Evolutionary conservation across 2,329 filamentous ascomycete species (phyloP).

Genomic region (Talaromyces sp.): DNA sequence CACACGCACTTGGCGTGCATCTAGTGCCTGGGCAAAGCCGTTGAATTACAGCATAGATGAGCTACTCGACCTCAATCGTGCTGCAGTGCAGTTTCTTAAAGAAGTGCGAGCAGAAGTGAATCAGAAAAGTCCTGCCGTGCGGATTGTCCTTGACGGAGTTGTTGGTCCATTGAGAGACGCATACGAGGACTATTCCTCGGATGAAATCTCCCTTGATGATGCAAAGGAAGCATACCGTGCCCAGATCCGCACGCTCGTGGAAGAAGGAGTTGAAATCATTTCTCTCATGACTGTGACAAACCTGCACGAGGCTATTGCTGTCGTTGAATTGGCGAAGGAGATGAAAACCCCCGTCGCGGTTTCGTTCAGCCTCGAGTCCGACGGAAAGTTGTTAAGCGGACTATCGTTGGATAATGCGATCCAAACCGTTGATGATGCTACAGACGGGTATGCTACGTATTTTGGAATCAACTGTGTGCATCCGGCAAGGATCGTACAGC

Average conservation of each 20-base stretch:
- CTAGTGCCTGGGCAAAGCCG: slow-evolving; percentile 9
- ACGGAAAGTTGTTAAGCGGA: slow-evolving; percentile 4
- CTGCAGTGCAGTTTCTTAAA: slow-evolving; percentile 1
- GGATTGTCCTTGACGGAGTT: slow-evolving; percentile 3
- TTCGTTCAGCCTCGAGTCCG: slow-evolving; percentile 2
- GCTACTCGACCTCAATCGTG: neutral
- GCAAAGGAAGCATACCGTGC: neutral
- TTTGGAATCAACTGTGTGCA: slow-evolving; percentile 7
- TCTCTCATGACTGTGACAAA: slow-evolving; percentile 8
- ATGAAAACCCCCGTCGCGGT: slow-evolving; percentile 3
- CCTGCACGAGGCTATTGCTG: slow-evolving; percentile 5
- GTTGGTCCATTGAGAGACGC: slow-evolving; percentile 9
- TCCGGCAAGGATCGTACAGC: slow-evolving; percentile 1
- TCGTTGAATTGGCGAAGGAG: slow-evolving; percentile 8
- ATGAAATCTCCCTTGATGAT: neutral
- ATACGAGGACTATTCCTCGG: slow-evolving; percentile 2
- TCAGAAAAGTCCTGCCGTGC: neutral
- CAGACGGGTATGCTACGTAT: neutral
- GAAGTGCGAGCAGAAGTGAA: neutral
- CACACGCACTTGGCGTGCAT: slow-evolving; percentile 13
- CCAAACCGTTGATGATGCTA: neutral
- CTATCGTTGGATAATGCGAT: slow-evolving; percentile 1
- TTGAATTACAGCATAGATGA: slow-evolving; percentile 1
- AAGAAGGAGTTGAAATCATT: slow-evolving; percentile 8
- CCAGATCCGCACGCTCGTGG: slow-evolving; percentile 5